These are phyloP conservation scores for Larix sibirica DNA, from an alignment of 83 land plant species.

Conservation along the genomic window DNA sequence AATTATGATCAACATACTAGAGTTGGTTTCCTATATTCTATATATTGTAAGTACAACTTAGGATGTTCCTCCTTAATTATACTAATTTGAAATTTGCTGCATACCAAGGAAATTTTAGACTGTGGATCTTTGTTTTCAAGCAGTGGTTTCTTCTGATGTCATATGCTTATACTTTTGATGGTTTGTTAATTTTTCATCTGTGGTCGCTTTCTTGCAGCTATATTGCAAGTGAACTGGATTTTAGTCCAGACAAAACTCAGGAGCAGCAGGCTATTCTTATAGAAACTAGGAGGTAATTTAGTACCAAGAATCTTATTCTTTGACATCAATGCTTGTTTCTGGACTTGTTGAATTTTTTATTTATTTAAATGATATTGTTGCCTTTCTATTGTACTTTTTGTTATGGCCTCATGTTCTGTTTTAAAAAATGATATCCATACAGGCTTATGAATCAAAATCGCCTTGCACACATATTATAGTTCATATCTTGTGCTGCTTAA, in stretches of 20 bases:
- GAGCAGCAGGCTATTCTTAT: conserved; percentile 62
- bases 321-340: neutral
- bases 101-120: neutral
- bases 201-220: conserved; percentile 28
- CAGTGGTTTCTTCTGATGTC: neutral
- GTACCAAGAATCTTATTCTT: neutral
- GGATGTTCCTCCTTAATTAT: neutral
- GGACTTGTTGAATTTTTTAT: neutral
- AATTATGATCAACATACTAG: conserved; percentile 9
- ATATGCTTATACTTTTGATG: neutral
- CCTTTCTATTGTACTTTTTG: neutral
- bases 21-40: neutral
- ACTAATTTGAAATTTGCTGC: neutral
- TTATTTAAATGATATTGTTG: neutral
- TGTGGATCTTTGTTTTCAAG: neutral
- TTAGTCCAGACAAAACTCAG: conserved; percentile 30
- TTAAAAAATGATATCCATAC: neutral
- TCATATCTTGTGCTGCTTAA: no score
- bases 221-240: conserved; percentile 37
- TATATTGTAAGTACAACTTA: no score
- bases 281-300: conserved; percentile 56
- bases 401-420: neutral
- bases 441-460: neutral
- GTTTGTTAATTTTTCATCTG: neutral
- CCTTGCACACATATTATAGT: neutral